Evolutionary conservation across 257 asterid species (phyloP).

Genomic region (Nicotiana attenuata): DNA sequence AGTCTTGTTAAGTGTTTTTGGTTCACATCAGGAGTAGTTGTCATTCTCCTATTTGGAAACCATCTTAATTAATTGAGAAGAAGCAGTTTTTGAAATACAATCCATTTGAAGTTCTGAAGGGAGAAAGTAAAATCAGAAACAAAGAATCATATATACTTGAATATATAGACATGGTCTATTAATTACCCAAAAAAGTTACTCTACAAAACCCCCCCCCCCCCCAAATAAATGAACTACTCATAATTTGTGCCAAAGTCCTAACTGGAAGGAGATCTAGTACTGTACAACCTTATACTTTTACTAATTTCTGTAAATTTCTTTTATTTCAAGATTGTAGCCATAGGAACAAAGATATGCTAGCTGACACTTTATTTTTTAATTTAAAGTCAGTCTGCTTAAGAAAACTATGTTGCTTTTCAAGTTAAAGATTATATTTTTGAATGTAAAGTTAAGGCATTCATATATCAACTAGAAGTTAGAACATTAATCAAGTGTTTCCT

Average conservation of each 20-base stretch:
- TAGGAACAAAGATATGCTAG: neutral
- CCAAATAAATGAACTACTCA: neutral
- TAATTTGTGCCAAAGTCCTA: neutral
- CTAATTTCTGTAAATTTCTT: neutral
- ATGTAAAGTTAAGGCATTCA: neutral
- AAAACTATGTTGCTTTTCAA: neutral
- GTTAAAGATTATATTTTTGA: neutral
- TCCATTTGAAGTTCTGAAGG: neutral
- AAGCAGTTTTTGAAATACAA: neutral
- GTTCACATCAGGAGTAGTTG: neutral
- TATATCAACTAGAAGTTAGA: neutral
- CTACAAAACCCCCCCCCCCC: neutral
- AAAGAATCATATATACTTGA: no score
- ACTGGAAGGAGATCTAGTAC: neutral
- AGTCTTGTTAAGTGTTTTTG: neutral
- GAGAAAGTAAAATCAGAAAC: neutral
- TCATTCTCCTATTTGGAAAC: neutral
- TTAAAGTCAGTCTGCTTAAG: neutral
- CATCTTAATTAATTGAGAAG: neutral
- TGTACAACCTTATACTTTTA: neutral
- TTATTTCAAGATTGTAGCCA: no score
- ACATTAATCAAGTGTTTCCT: neutral
- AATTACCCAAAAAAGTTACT: neutral
- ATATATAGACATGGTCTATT: neutral
- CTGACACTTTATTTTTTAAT: no score